Evolutionary conservation across 768 basidiomycete genomes (phyloP).

Genomic region (Gloeophyllum trabeum): DNA sequence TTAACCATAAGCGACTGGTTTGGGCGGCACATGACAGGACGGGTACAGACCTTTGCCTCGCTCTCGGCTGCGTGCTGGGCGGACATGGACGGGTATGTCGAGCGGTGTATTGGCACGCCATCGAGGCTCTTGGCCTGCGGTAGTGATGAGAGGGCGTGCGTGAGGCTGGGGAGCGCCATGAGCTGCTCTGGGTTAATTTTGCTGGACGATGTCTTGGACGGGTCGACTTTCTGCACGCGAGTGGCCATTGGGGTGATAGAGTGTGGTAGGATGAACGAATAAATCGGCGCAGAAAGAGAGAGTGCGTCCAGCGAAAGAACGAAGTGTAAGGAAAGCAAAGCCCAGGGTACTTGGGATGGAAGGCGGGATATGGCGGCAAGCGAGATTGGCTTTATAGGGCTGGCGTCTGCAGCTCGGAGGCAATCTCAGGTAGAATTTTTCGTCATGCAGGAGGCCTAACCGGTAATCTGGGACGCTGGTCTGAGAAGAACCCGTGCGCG

Average conservation of each 20-base stretch:
- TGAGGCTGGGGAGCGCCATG: constrained; percentile 63
- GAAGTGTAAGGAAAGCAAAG: not conserved
- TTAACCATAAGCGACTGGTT: constrained; percentile 4
- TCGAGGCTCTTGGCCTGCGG: constrained; percentile 65
- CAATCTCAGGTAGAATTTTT: not conserved
- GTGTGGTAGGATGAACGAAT: not conserved
- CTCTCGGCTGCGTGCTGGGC: constrained; percentile 58
- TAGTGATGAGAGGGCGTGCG: constrained; percentile 54
- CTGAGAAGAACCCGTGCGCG: not conserved
- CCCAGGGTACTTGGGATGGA: not conserved
- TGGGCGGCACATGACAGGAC: constrained; percentile 1
- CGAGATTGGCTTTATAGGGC: constrained; percentile 3
- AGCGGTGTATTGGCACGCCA: constrained; percentile 53
- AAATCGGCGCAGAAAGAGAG: not conserved
- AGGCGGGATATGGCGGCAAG: not conserved
- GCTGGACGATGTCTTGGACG: constrained; percentile 20
- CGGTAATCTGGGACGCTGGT: not conserved
- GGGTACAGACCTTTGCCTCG: constrained; percentile 53
- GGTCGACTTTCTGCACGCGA: not conserved
- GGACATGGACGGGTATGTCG: constrained; percentile 46
- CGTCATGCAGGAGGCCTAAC: not conserved
- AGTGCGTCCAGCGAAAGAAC: not conserved
- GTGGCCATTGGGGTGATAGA: not conserved
- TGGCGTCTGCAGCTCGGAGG: not conserved
- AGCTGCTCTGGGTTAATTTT: constrained; percentile 42